A percentile compares a stretch with the other conserved stretches of the same genome.
These are phyloP conservation scores for Phenoliferia sp. DNA, from an alignment of 1,284 basidiomycete genomes.

Conservation along the genomic window DNA sequence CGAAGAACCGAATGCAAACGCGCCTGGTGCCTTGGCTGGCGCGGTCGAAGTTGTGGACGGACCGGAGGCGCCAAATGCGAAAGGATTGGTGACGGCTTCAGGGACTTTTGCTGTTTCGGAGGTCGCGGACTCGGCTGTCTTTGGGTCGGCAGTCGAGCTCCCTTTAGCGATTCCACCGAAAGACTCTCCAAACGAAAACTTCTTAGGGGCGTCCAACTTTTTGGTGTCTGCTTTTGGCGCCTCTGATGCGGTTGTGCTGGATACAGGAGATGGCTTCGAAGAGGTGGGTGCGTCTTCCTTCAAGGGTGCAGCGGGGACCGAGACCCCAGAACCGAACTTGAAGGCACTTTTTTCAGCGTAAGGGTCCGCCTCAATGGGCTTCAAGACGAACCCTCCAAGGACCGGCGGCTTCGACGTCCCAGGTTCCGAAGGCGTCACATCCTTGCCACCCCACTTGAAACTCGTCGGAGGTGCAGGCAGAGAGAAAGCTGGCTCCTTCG, in stretches of 20 bases:
- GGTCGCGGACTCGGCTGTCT: too few species aligned
- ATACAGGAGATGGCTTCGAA: too few species aligned
- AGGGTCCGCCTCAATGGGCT: constrained; percentile 20
- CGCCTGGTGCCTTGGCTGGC: too few species aligned
- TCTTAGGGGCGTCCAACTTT: too few species aligned
- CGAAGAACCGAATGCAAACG: constrained; percentile 3
- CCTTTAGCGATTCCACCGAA: constrained; percentile 31
- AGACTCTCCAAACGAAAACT: constrained; percentile 25
- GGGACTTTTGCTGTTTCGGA: constrained; percentile 1
- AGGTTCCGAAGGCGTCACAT: constrained; percentile 22
- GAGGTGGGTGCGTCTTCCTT: background rate
- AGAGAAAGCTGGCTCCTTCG: constrained; percentile 1
- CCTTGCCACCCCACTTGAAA: constrained; percentile 31
- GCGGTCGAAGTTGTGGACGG: background rate
- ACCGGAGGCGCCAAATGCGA: background rate
- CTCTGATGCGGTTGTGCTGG: too few species aligned
- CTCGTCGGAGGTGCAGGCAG: constrained; percentile 30
- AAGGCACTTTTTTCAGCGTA: constrained; percentile 33
- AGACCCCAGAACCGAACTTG: constrained; percentile 23
- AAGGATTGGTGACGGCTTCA: background rate
- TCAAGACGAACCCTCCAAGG: constrained; percentile 34
- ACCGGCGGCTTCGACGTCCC: constrained; percentile 11
- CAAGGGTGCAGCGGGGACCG: constrained; percentile 2
- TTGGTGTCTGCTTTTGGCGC: too few species aligned
- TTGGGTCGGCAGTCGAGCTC: background rate